Base-by-base conservation (phyloP, 2,329 filamentous ascomycete genomes). In the Penicillium sp. region DNA sequence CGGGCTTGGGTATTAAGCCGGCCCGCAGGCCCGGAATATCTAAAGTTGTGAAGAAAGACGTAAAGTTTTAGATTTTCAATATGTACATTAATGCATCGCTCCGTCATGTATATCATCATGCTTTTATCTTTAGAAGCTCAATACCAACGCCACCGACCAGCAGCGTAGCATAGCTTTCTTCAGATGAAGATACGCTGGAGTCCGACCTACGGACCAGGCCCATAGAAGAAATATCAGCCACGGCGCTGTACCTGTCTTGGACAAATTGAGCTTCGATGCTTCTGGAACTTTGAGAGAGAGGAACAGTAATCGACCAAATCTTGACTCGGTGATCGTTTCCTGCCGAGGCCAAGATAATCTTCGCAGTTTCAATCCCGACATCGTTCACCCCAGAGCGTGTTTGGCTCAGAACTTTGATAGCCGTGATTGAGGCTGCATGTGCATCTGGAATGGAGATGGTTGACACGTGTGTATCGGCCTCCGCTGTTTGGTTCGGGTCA, bases 141-240 rank as follows among this genome's bases (percentile, higher is more conserved):
- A 81, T 78, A 1, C 81, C 81, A 33, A 82, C 79, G 24, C 81
- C 81, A 52, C 75, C 78, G 1, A 82, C 63, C 44, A 83, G 50
- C 49, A 82, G 54, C 57, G 65, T 63, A 35, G 55, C 46, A 26
- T 63, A 31, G 9, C 22, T 11, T 10, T 42, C 16, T 27, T 44
- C 26, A 13, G 53, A 44, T 51, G 56, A 46, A 79, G 65, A 4
- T 21, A 8, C 22, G 10, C 14, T n/a, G 7, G 14, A n/a, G 33
- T 42, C 19, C 3, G n/a, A 16, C 24, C 27, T 8, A 10, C 16
- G 33, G 33, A 54, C 24, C 2, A 79, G 60, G n/a, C 76, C 78
- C 67, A 86, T 69, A 27, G 78, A 76, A 3, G 82, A 81, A 19
- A 84, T 78, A 70, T 87, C 84, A 14, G 83, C 83, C 3, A 86